phyloP scores from a whole-genome alignment of 495 filamentous ascomycete species.

The Diplogelasinospora grovesii region DNA sequence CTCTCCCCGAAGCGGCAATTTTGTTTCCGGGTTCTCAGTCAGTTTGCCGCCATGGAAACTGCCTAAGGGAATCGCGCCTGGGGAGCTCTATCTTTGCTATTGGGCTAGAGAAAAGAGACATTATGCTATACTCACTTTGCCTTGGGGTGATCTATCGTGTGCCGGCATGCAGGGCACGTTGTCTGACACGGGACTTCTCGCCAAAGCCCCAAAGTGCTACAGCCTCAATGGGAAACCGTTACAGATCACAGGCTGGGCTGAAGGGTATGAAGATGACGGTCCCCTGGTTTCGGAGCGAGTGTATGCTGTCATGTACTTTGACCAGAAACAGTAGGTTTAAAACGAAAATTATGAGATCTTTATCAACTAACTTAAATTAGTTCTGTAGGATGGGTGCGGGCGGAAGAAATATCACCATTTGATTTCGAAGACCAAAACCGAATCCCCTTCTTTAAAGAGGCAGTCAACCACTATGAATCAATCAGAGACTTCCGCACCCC shows the following conservation, averaged over 20 bases:
- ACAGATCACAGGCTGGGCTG: slow-evolving; percentile 33
- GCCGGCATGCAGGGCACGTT: slow-evolving; percentile 29
- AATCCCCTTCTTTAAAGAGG: slow-evolving; percentile 12
- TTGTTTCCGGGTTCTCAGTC: no score
- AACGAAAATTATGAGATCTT: not conserved
- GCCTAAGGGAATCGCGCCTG: slow-evolving; percentile 7
- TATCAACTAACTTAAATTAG: slow-evolving; percentile 8
- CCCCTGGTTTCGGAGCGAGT: slow-evolving; percentile 24
- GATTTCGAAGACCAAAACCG: slow-evolving; percentile 19
- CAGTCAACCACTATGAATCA: slow-evolving; percentile 11
- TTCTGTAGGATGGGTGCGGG: slow-evolving; percentile 22
- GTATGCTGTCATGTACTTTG: slow-evolving; percentile 40
- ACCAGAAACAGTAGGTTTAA: slow-evolving; percentile 18
- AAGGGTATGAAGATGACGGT: slow-evolving; percentile 34
- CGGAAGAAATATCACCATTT: slow-evolving; percentile 17
- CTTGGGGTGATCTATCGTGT: slow-evolving; percentile 23
- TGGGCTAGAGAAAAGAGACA: slow-evolving; percentile 21
- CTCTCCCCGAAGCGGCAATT: no score
- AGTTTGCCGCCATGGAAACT: slow-evolving; percentile 8
- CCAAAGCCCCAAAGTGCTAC: slow-evolving; percentile 31
- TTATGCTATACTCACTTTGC: slow-evolving; percentile 36
- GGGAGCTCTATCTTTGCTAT: slow-evolving; percentile 29
- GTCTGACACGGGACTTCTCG: slow-evolving; percentile 26
- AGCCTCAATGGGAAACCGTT: slow-evolving; percentile 9
- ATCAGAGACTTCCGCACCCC: slow-evolving; percentile 4